These are phyloP conservation scores for Nowakowskiella sp. DNA, from an alignment of 192 early-diverging fungal species.

Conservation along the genomic window DNA sequence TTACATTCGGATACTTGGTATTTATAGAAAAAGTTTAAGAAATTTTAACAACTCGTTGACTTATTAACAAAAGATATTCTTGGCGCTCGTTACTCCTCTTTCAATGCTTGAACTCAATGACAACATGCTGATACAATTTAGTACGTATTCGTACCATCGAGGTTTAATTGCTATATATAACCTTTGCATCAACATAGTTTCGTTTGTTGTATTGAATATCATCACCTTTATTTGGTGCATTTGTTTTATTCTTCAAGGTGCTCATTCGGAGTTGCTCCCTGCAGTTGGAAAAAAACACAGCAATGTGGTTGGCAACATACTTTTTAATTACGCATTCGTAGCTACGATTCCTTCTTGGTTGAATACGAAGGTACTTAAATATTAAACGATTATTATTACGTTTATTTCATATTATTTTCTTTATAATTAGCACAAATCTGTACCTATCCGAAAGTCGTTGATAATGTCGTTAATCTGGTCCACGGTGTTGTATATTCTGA, in stretches of 20 bases:
- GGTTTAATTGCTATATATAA: no score
- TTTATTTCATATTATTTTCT: not conserved
- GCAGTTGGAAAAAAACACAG: slow-evolving; percentile 40
- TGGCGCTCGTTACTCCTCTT: slow-evolving; percentile 46
- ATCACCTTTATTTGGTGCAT: slow-evolving; percentile 53
- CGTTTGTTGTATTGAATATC: slow-evolving; percentile 40
- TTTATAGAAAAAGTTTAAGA: slow-evolving; percentile 7
- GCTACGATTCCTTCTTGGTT: slow-evolving; percentile 61
- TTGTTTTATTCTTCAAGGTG: slow-evolving; percentile 42
- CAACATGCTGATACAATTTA: slow-evolving; percentile 59
- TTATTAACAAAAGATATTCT: slow-evolving; percentile 6
- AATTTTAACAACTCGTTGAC: not conserved
- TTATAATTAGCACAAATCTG: slow-evolving; percentile 46
- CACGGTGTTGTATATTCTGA: slow-evolving; percentile 43
- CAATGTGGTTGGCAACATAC: slow-evolving; percentile 51
- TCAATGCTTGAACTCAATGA: slow-evolving; percentile 56
- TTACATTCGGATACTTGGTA: slow-evolving; percentile 53
- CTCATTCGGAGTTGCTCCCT: slow-evolving; percentile 39
- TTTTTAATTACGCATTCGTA: slow-evolving; percentile 66
- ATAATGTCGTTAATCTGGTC: slow-evolving; percentile 43
- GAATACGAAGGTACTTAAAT: slow-evolving; percentile 44
- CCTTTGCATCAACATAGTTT: slow-evolving; percentile 30
- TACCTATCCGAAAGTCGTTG: slow-evolving; percentile 51
- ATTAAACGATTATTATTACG: slow-evolving; percentile 1
- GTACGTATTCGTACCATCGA: slow-evolving; percentile 14